Conservation (phyloP, 345 rosid species). For the Pelargonium nanum region DNA sequence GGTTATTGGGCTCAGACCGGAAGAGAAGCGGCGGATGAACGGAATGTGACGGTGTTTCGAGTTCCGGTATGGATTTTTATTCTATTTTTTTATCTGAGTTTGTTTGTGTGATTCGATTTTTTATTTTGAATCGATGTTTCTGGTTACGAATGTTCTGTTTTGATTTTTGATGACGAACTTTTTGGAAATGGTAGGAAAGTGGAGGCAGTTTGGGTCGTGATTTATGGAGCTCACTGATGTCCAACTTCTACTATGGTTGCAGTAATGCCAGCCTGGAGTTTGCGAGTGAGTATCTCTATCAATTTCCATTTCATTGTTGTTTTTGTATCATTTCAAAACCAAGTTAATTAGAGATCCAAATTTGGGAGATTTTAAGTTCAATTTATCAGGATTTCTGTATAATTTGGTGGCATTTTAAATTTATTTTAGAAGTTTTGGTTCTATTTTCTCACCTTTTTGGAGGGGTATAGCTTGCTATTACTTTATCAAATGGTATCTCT, state of each 20-base stretch:
- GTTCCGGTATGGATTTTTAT: not conserved
- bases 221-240: conserved; percentile 56
- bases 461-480: no score
- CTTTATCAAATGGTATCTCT: no score
- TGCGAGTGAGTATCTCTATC: conserved; percentile 26
- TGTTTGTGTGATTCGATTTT: not conserved
- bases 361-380: not conserved
- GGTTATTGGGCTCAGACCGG: not conserved
- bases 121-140: conserved; percentile 2
- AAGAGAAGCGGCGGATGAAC: not conserved
- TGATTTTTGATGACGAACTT: conserved; percentile 5
- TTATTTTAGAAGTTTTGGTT: not conserved
- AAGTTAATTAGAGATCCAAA: not conserved
- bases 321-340: not conserved
- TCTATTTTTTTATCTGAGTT: not conserved
- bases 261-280: conserved; percentile 51
- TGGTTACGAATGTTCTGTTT: not conserved
- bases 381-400: not conserved
- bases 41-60: not conserved
- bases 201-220: conserved; percentile 43
- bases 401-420: not conserved
- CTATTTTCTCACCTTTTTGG: no score
- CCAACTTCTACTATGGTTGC: conserved; percentile 64
- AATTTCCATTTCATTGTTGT: not conserved
- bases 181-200: conserved; percentile 20